Evolutionary conservation across 192 early-diverging fungal genomes (phyloP), one percentile per base, ranked within the genome.

Genomic region (Lobosporangium transversale): DNA sequence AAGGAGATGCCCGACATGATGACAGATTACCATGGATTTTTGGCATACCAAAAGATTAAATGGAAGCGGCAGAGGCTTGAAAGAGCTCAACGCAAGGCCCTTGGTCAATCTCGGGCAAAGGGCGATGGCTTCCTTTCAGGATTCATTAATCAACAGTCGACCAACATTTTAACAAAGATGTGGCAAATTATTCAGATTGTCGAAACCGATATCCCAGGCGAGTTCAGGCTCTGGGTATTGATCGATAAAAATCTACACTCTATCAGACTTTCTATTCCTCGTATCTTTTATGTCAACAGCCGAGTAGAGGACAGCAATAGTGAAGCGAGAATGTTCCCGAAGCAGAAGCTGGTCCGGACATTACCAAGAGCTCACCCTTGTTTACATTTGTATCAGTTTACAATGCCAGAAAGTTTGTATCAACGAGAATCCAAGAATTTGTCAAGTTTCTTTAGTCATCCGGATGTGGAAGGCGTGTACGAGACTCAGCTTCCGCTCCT

Each of bases 171-270:
- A 20, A 84, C 80, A 21, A 83, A 84, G 20, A 47, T 82, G 3
- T 97, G 96, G 95, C 88, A 97, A 59, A 84, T 99, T 14, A 49
- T 99, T 21, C 94, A 96, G 62, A 90, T 97, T 62, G 84, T 83
- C 4, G 91, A 90, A 43, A 94, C 93, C 7, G 94, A 96, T 37
- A 86, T 67, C 2, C 91, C 90, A 5, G 97, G 97, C 21, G 92
- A 94, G 76, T 95, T 95, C 53, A 82, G 82, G n/a, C 84, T 96
- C 14, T 99, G 95, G 95, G 86, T 92, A 14, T 58, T 93, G 26
- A 84, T 93, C 9, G 84, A 91, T 56, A 85, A 85, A 30, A 81
- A 85, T 26, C 62, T 98, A 54, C 89, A 94, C 62, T 64, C 83
- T 2, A 85, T 97, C 32, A 85, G 86, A 4, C 60, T 99, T 0